Base-by-base conservation (phyloP, 345 rosid genomes). In the Luvunga scandens region DNA sequence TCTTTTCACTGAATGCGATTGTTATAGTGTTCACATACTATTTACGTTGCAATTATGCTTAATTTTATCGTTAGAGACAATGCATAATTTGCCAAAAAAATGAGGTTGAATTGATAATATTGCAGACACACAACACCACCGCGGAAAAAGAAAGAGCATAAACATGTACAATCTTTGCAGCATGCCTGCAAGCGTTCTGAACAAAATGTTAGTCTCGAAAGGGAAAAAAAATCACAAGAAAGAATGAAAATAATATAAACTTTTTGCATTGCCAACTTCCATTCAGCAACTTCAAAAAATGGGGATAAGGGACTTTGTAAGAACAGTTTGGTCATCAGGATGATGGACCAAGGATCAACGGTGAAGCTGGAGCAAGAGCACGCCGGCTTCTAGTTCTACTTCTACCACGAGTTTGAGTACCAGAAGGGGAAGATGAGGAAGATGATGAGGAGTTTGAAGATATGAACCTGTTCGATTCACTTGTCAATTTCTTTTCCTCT, bases 301-400 rank as follows among this genome's bases (percentile, higher is more conserved):
- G 39, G 36, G 50, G 10, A 50, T n/a, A 24, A 67, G 63, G 33
- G 68, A 27, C 0, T 21, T 28, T 24, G 38, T 19, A 42, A 53
- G 16, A 33, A 74, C 38, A 39, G 22, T 36, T 60, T 63, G 68
- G 38, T 25, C 77, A 78, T 83, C 80, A 72, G 36, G 88, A 85
- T 30, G 86, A 67, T 64, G 87, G 77, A 70, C 65, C 77, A 62
- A 85, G 73, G 82, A 88, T 83, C 87, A 81, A 72, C 22, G 97
- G 92, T 9, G 93, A 85, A 45, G 89, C 86, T 53, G 93, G 94
- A 60, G 87, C 90, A 57, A 79, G 84, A 6, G 91, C 63, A 22
- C 92, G 90, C 79, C 93, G 87, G 82, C 82, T 89, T 80, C 93
- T 88, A 85, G 80, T 89, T 80, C 93, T 88, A 84, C 93, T 92